Conservation (phyloP, 2,329 filamentous ascomycete species). For the Talaromyces piceae region DNA sequence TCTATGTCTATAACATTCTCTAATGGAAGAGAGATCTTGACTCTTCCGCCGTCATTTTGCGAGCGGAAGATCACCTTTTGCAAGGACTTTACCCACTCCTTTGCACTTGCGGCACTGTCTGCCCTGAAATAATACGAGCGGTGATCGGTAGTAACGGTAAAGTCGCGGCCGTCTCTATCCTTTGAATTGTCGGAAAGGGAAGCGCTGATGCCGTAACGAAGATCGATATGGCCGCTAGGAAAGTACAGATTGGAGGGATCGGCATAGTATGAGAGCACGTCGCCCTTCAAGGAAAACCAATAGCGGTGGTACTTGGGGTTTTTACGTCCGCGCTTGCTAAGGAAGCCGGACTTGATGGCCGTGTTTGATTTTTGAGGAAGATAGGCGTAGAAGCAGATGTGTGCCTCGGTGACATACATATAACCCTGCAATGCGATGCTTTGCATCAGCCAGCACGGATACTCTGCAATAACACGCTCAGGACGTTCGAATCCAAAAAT, state of each 20-base stretch:
- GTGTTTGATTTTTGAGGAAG: constrained; percentile 82
- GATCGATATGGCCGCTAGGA: constrained; percentile 81
- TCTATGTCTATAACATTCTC: constrained; percentile 88
- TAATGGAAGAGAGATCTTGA: constrained; percentile 89
- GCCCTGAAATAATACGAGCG: constrained; percentile 81
- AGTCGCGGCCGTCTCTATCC: constrained; percentile 64
- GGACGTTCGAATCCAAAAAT: constrained; percentile 77
- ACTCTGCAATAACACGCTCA: constrained; percentile 84
- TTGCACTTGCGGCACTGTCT: constrained; percentile 78
- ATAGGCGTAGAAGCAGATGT: constrained; percentile 96
- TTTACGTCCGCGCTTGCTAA: constrained; percentile 80
- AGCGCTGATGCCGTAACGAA: constrained; percentile 87
- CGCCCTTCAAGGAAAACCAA: constrained; percentile 88
- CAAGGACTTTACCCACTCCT: constrained; percentile 91
- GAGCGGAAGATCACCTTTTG: constrained; percentile 93
- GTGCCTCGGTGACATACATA: constrained; percentile 87
- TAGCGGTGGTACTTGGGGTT: constrained; percentile 84
- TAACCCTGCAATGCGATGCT: constrained; percentile 89
- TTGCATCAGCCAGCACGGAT: constrained; percentile 87
- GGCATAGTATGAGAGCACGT: constrained; percentile 83
- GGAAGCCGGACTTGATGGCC: constrained; percentile 75
- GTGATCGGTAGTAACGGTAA: constrained; percentile 73
- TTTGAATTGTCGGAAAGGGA: constrained; percentile 65
- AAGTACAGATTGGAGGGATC: constrained; percentile 84
- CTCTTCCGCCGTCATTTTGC: constrained; percentile 92